Conservation (phyloP, 352 stramenopile species). For the Nothophytophthora sp. region DNA sequence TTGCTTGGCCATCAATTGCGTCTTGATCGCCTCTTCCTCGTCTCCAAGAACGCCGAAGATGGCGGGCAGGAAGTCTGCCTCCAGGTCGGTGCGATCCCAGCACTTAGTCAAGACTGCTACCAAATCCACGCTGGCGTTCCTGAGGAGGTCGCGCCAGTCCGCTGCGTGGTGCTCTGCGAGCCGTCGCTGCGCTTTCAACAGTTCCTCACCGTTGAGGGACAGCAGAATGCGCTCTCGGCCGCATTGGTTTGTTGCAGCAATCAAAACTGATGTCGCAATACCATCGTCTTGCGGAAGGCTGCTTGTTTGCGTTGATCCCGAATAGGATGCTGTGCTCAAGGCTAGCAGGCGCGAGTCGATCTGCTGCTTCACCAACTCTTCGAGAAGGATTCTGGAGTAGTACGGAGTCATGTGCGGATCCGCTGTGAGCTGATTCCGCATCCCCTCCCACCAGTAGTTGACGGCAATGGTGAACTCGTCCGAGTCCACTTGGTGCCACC, state of each 20-base stretch:
- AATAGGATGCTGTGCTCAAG: conserved; percentile 13
- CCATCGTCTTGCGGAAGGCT: conserved; percentile 6
- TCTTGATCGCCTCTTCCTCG: conserved; percentile 37
- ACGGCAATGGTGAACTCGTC: conserved; percentile 74
- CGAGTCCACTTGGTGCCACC: conserved; percentile 87
- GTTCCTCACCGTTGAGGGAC: conserved; percentile 8
- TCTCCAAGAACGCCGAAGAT: conserved; percentile 41
- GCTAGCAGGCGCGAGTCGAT: conserved; percentile 26
- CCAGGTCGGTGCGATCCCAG: conserved; percentile 41
- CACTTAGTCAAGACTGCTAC: conserved; percentile 36
- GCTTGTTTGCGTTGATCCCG: neutral
- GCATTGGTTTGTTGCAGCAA: conserved; percentile 16
- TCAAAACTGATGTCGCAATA: conserved; percentile 11
- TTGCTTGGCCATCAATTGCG: conserved; percentile 36
- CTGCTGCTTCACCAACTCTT: conserved; percentile 58
- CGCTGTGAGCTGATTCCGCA: conserved; percentile 49
- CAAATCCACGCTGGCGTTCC: conserved; percentile 39
- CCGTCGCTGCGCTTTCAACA: conserved; percentile 14
- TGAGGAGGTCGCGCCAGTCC: conserved; percentile 36
- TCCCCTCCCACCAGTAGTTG: conserved; percentile 84
- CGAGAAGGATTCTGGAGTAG: conserved; percentile 63
- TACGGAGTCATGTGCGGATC: conserved; percentile 54
- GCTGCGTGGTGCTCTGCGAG: conserved; percentile 17
- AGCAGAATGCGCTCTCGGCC: conserved; percentile 36
- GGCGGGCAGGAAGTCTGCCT: conserved; percentile 17